Conservation (phyloP, 345 rosid species). For the rapeseed (Brassica napus) region Da-Ae NC_063434.1:19376501-19377000, state of each 20-base stretch:
- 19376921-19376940: neutral
- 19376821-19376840: neutral
- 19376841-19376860: neutral
- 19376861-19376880: neutral
- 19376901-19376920: neutral
- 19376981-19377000: neutral
- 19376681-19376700: conserved; percentile 50
- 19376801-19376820: conserved; percentile 8
- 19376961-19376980: neutral
- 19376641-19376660: neutral
- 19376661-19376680: conserved; percentile 4
- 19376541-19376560: neutral
- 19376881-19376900: neutral
- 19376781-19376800: conserved; percentile 29
- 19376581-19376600: neutral
- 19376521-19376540: neutral
- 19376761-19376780: conserved; percentile 45
- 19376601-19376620: neutral
- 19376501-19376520: neutral
- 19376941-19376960: neutral
- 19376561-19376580: neutral
- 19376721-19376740: conserved; percentile 29
- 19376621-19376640: neutral
- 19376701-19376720: neutral
- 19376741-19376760: conserved; percentile 13